Evolutionary conservation across 1,139 yeast species (phyloP), one percentile per base, ranked within the genome.

Genomic region (Geotrichum citri-aurantii): DNA sequence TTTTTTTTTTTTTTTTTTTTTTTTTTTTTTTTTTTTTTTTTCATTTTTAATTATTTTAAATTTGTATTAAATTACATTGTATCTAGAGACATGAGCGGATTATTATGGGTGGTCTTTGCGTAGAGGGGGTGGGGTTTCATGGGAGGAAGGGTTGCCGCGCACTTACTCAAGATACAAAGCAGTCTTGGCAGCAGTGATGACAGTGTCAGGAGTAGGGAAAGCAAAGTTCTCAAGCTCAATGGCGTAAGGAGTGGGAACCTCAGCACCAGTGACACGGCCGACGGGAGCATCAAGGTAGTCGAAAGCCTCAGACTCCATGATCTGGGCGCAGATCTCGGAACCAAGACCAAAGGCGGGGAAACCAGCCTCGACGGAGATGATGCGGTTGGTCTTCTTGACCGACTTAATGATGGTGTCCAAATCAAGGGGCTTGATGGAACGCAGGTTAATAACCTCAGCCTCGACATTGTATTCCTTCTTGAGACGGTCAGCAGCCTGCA

Each of bases 261-360:
- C 99, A 73, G 98, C 95, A 76, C 99, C 99, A 62, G 99, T 95
- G 71, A 92, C 95, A 82, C 99, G 90, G 79, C 88, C 96, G 67
- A 93, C 93, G 68, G 99, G 99, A 64, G 99, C 96, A 77, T 95
- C 99, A 75, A 95, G 84, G 83, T 91, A 89, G 78, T 95, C 99
- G 69, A 93, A 93, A 59, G 96, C 98, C 77, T 92, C 98, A 59
- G 96, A 85, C 80, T 95, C 99, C 97, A 93, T 91, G 72, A 95
- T 82, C 78, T 91, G 97, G 64, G 98, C 99, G 73, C 93, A 85
- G 71, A 95, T 88, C 81, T 95, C 99, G 59, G 98, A 89, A 71
- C 99, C 99, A 67, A 95, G 95, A 78, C 99, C 98, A 72, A 90
- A 93, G 61, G 91, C 95, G 68, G 99, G 99, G 95, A 85, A 95